Percentiles rank a stretch among this genome's conserved stretches.
Evolutionary conservation across 2,329 filamentous ascomycete genomes (phyloP).

Genomic region (Paracoccidioides lutzii): DNA sequence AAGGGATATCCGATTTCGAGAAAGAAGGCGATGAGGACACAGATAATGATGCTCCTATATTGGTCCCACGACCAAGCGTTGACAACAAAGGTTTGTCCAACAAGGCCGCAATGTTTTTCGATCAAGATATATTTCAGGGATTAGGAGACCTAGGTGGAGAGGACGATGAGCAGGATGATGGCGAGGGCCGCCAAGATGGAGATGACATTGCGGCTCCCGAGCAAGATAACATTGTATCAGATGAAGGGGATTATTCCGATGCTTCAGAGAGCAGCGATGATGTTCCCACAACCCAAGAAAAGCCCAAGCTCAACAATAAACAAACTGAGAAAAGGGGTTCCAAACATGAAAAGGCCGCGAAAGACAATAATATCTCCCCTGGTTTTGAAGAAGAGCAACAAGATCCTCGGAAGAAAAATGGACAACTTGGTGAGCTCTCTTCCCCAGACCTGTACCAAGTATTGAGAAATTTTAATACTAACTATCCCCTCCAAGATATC

Average conservation of each 20-base stretch:
- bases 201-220: neutral
- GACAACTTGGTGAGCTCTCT: slow-evolving; percentile 30
- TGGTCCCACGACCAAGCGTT: slow-evolving; percentile 9
- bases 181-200: slow-evolving; percentile 27
- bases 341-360: slow-evolving; percentile 13
- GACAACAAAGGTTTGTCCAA: slow-evolving; percentile 54
- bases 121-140: slow-evolving; percentile 84
- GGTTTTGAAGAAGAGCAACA: slow-evolving; percentile 23
- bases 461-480: neutral
- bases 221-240: slow-evolving; percentile 23
- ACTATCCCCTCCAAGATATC: slow-evolving; percentile 49
- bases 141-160: slow-evolving; percentile 55
- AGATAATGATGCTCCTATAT: slow-evolving; percentile 41
- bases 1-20: slow-evolving; percentile 62
- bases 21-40: slow-evolving; percentile 47
- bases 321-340: slow-evolving; percentile 13
- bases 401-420: slow-evolving; percentile 30
- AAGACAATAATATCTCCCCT: slow-evolving; percentile 19
- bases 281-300: neutral
- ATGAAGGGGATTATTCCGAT: slow-evolving; percentile 18
- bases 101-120: slow-evolving; percentile 78
- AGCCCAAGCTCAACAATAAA: slow-evolving; percentile 14
- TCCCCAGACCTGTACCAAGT: slow-evolving; percentile 9
- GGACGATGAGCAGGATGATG: slow-evolving; percentile 28
- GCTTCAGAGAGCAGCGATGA: neutral